Percentiles rank a stretch among this genome's conserved stretches.
Conservation (phyloP, 345 rosid species). For the Bruguiera sexangula region DNA sequence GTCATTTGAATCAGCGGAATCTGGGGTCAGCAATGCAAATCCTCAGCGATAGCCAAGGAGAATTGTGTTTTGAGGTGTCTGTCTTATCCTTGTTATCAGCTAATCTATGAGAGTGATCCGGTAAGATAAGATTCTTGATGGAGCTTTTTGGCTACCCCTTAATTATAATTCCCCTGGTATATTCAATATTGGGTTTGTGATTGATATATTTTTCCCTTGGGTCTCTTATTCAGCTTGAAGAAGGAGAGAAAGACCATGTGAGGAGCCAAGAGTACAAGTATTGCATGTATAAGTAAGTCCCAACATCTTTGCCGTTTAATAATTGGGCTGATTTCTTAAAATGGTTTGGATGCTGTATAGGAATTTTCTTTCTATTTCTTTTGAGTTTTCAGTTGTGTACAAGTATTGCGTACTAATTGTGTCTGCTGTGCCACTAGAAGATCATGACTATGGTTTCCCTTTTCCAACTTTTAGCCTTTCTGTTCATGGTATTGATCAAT, state of each 20-base stretch:
- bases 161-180: not conserved
- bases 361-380: too few relatives aligned
- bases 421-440: too few relatives aligned
- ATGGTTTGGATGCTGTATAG: too few relatives aligned
- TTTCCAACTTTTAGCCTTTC: too few relatives aligned
- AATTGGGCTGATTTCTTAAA: too few relatives aligned
- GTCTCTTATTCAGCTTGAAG: constrained; percentile 58
- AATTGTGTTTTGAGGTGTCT: constrained; percentile 78
- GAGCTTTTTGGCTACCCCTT: not conserved
- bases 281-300: constrained; percentile 78
- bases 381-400: too few relatives aligned
- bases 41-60: constrained; percentile 59
- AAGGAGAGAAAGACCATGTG: constrained; percentile 69
- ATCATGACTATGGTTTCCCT: too few relatives aligned
- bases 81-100: constrained; percentile 66
- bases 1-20: constrained; percentile 50
- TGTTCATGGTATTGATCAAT: too few relatives aligned
- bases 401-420: too few relatives aligned
- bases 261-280: constrained; percentile 80
- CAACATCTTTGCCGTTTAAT: not conserved
- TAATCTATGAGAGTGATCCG: constrained; percentile 74
- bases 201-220: constrained; percentile 1
- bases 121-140: constrained; percentile 31
- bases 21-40: constrained; percentile 76
- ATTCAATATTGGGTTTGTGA: not conserved